Evolutionary conservation across 208 protist genomes (phyloP).

Genomic region (Spongospora subterranea): DNA sequence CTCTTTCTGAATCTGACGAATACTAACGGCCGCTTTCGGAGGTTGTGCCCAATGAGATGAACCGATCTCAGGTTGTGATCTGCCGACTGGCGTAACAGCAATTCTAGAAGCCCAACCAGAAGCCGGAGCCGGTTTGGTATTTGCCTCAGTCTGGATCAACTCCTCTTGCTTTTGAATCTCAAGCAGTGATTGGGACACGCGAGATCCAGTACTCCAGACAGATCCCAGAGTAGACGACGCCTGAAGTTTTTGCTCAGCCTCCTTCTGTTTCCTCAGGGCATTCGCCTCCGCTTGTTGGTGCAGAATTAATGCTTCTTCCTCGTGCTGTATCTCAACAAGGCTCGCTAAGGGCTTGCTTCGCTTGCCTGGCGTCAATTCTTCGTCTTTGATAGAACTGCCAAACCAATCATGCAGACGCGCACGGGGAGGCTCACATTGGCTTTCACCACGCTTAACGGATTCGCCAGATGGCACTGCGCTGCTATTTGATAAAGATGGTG

Average conservation of each 20-base stretch:
- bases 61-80: background rate
- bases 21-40: background rate
- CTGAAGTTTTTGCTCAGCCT: background rate
- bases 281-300: background rate
- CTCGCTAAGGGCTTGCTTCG: too few relatives aligned
- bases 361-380: too few relatives aligned
- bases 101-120: background rate
- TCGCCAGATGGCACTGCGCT: too few relatives aligned
- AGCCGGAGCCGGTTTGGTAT: background rate
- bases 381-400: too few relatives aligned
- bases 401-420: too few relatives aligned
- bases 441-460: too few relatives aligned
- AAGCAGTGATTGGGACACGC: background rate
- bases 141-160: background rate
- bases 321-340: slow-evolving; percentile 50
- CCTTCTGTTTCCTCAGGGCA: background rate
- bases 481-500: too few relatives aligned
- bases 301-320: background rate
- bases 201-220: background rate
- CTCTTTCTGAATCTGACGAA: slow-evolving; percentile 41
- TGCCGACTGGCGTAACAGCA: background rate
- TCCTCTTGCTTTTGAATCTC: slow-evolving; percentile 52
- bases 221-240: background rate
- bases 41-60: background rate
- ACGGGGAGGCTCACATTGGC: too few relatives aligned